Evolutionary conservation across 2,329 filamentous ascomycete genomes (phyloP), one percentile per base, ranked within the genome.

Genomic region (Colletotrichum abscissum): DNA sequence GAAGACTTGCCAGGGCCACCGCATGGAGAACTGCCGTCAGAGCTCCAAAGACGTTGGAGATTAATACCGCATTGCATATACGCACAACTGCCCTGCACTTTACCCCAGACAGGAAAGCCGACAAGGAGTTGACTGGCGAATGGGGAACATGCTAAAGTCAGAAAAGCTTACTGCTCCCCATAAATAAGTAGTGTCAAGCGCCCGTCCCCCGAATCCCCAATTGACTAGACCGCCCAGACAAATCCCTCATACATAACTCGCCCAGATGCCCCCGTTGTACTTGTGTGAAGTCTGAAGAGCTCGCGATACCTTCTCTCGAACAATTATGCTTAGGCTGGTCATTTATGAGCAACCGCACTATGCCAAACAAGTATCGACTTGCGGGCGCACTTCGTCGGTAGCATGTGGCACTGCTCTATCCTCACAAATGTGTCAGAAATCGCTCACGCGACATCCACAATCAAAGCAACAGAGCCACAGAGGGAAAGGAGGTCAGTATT

Each of bases 21-120:
- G 14, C 38, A 42, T 19, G 19, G 58, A 38, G 28, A 11, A 35
- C 30, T 11, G 49, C 46, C 5, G 22, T 54, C 28, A 60, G 35
- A 54, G 42, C 22, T 42, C 16, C 56, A 30, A 66, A 56, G 16
- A 26, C 28, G 30, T 35, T 26, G 42, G 46, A 55, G 22, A 67
- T 67, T 62, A 68, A 68, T 68, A 68, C 65, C 65, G 65, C 65
- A 68, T 54, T 62, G 65, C 65, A 68, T 67, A 49, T 52, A 35
- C 33, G 52, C 33, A 66, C 52, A 66, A 57, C 35, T 54, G 38
- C 54, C 54, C 26, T 67, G 54, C 46, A 14, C 14, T 67, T 30
- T 52, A 67, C 56, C 65, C 57, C 65, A 67, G 46, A 67, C 56
- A 26, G 28, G 28, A 26, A 9, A 42, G 42, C 22, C 24, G 42